Evolutionary conservation across 352 stramenopile genomes (phyloP).

Genomic region (Globisporangium apiculatum): DNA sequence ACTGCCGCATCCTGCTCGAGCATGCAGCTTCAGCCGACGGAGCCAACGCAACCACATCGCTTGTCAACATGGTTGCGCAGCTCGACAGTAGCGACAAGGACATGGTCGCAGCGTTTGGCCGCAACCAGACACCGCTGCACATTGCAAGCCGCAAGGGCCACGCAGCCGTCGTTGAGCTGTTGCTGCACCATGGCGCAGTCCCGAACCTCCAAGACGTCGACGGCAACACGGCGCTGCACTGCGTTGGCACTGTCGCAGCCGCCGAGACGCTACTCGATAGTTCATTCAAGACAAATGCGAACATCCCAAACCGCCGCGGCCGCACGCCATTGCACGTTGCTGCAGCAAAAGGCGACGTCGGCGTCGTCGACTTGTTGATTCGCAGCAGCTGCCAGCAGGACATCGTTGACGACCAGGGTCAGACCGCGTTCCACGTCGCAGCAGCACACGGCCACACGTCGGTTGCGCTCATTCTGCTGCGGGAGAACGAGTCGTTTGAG

Average conservation of each 20-base stretch:
- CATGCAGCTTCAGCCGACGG: conserved; percentile 1
- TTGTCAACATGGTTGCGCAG: conserved; percentile 77
- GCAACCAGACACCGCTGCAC: conserved; percentile 67
- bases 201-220: conserved; percentile 74
- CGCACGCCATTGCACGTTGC: conserved; percentile 73
- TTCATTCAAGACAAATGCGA: conserved; percentile 62
- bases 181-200: conserved; percentile 59
- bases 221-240: conserved; percentile 76
- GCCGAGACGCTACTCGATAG: conserved; percentile 54
- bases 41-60: not conserved
- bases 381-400: conserved; percentile 62
- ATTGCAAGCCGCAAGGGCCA: conserved; percentile 71
- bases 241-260: conserved; percentile 55
- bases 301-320: conserved; percentile 72
- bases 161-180: conserved; percentile 43
- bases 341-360: conserved; percentile 58
- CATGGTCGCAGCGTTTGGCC: conserved; percentile 62
- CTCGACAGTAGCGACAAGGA: conserved; percentile 76
- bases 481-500: conserved; percentile 42
- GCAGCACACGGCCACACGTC: conserved; percentile 72
- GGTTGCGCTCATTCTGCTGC: conserved; percentile 64
- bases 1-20: conserved; percentile 71
- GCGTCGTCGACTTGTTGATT: conserved; percentile 69
- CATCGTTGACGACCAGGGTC: conserved; percentile 76
- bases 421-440: conserved; percentile 76